Percentiles rank a stretch among this genome's conserved stretches.
Conservation (phyloP, 768 basidiomycete species). For the Grammothele lineata region DNA sequence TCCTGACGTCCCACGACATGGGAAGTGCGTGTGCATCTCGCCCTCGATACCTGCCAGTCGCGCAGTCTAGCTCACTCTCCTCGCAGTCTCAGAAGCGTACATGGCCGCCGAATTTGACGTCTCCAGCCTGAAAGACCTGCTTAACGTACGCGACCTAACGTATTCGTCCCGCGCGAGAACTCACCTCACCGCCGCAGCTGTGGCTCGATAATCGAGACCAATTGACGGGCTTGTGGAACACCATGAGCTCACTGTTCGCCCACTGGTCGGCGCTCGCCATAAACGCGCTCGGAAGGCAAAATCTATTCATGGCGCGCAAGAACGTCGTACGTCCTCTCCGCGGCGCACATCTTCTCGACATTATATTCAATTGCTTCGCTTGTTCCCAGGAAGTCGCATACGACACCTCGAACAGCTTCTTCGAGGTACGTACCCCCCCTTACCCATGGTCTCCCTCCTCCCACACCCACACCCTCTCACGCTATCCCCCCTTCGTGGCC, state of each 20-base stretch:
- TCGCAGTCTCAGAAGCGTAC: constrained; percentile 20
- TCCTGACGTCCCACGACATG: not conserved
- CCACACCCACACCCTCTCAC: too few species aligned
- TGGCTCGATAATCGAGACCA: constrained; percentile 10
- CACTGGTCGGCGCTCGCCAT: not conserved
- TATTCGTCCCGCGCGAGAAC: not conserved
- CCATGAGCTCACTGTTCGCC: not conserved
- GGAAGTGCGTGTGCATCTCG: not conserved
- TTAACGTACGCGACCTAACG: constrained; percentile 2
- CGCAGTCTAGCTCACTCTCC: not conserved
- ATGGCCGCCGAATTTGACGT: constrained; percentile 19
- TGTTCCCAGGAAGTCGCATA: constrained; percentile 3
- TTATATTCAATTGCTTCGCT: not conserved
- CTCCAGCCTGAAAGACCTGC: constrained; percentile 9
- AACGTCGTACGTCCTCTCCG: not conserved
- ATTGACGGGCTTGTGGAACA: constrained; percentile 8
- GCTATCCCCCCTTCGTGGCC: too few species aligned
- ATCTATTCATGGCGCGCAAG: not conserved
- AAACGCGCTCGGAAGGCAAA: not conserved
- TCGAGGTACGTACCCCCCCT: constrained; percentile 2
- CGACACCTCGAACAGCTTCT: constrained; percentile 8
- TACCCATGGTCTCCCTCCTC: too few species aligned
- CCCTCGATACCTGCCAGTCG: not conserved
- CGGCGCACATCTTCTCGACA: too few species aligned
- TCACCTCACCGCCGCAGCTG: not conserved